These are phyloP conservation scores for Ophiocordyceps camponoti-rufipedis DNA, from an alignment of 2,329 filamentous ascomycete genomes.

Conservation along the genomic window DNA sequence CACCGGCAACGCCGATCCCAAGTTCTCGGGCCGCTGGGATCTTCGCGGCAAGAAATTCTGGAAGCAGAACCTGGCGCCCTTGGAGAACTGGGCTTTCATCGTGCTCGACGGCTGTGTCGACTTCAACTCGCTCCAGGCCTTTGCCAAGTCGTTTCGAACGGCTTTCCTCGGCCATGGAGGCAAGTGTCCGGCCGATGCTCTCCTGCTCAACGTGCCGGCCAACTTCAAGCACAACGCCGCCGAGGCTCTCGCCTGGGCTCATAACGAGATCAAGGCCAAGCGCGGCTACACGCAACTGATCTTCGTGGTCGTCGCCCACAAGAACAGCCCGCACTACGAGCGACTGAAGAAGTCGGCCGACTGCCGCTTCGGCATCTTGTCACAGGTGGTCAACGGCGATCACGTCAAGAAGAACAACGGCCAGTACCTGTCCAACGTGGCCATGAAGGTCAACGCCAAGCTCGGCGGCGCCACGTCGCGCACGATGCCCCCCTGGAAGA, in stretches of 20 bases:
- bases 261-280: constrained; percentile 31
- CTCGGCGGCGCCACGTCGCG: constrained; percentile 62
- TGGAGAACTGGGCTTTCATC: constrained; percentile 62
- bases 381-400: constrained; percentile 58
- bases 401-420: constrained; percentile 52
- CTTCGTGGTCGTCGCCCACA: constrained; percentile 57
- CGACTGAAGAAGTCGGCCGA: constrained; percentile 82
- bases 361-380: constrained; percentile 65
- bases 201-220: constrained; percentile 15
- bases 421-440: constrained; percentile 86
- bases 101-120: constrained; percentile 38
- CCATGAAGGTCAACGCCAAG: constrained; percentile 95
- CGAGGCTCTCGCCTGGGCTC: constrained; percentile 26
- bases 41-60: constrained; percentile 64
- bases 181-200: constrained; percentile 15
- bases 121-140: constrained; percentile 14
- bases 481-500: constrained; percentile 16
- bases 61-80: constrained; percentile 37
- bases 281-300: constrained; percentile 52
- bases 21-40: constrained; percentile 65
- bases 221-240: constrained; percentile 22
- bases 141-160: constrained; percentile 22
- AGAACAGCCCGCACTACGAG: constrained; percentile 56
- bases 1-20: constrained; percentile 37
- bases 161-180: constrained; percentile 33